Evolutionary conservation across 306 rosid species (phyloP), one percentile per base, ranked within the genome.

Genomic region (Lagenaria siceraria): DNA sequence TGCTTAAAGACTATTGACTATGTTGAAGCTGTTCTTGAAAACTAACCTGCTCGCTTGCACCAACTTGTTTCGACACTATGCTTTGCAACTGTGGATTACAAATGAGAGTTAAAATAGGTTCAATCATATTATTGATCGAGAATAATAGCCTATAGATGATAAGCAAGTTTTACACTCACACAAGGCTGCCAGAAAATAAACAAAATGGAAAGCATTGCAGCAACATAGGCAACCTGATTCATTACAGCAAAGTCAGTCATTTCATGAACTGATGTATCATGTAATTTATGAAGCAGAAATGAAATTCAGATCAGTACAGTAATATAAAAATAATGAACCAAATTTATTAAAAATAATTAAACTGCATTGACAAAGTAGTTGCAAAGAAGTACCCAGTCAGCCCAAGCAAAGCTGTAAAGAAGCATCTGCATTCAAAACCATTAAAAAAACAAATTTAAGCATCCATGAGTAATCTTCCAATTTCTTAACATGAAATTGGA

Each of bases 1-100:
- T 46, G 17, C 52, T 46, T 12, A 46, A 12, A 2, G 52, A 46
- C 17, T 33, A 36, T 65, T 35, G 33, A 40, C 33, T 21, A 42
- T 11, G 54, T 42, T 68, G 74, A 68, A 40, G 9, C 31, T 36
- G 72, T 6, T 64, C 46, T 40, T 68, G 22, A 70, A 78, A 78
- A 22, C 73, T 81, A 27, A 90, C 97, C 95, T 95, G 97, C 84
- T 95, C 97, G 29, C 83, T 83, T 6, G 96, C 71, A 40, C 94
- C 90, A 77, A 88, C 92, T 92, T 92, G 96, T 87, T 92, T 95
- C 4, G 98, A 92, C 56, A 95, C 98, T 55, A 95, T 90, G 85
- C 98, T 90, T 22, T 92, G 88, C 86, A 95, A 82, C 98, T 95
- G 86, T 81, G 77, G 18, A 81, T 80, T 48, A 80, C 78, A 79